phyloP scores from a whole-genome alignment of 2,329 filamentous ascomycete genomes.

The Neofusicoccum umdonicola region DNA sequence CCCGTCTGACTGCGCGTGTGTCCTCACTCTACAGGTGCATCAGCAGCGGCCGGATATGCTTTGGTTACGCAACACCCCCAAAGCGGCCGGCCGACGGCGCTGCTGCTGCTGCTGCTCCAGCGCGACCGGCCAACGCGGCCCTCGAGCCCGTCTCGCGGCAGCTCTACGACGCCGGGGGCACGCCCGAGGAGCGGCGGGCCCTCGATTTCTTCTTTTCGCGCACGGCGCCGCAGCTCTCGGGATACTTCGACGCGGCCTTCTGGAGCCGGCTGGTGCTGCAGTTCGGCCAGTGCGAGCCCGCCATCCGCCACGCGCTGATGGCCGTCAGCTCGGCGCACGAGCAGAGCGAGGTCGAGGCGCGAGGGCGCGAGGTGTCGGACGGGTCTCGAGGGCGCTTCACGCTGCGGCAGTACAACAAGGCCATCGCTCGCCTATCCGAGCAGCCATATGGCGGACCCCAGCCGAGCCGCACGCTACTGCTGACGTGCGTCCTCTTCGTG shows the following conservation, averaged over 20 bases:
- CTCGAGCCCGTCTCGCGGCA: slow-evolving; percentile 12
- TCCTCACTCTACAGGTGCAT: slow-evolving; percentile 21
- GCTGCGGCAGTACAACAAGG: slow-evolving; percentile 41
- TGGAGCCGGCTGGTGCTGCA: slow-evolving; percentile 43
- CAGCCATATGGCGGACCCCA: slow-evolving; percentile 30
- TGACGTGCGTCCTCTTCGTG: slow-evolving; percentile 43
- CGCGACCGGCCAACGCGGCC: background rate
- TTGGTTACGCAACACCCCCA: slow-evolving; percentile 23
- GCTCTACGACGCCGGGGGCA: background rate
- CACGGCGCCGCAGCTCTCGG: slow-evolving; percentile 37
- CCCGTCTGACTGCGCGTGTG: background rate
- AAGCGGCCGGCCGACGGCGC: background rate
- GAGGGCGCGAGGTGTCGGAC: slow-evolving; percentile 17
- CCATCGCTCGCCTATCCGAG: slow-evolving; percentile 36
- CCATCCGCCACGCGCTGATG: slow-evolving; percentile 43
- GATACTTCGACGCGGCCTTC: slow-evolving; percentile 32
- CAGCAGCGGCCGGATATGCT: slow-evolving; percentile 30
- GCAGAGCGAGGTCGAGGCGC: slow-evolving; percentile 25
- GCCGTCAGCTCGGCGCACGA: slow-evolving; percentile 39
- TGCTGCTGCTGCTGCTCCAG: background rate
- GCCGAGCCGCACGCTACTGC: slow-evolving; percentile 37
- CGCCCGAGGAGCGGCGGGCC: slow-evolving; percentile 20
- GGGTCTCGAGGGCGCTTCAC: slow-evolving; percentile 26
- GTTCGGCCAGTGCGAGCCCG: slow-evolving; percentile 38
- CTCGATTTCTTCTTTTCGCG: slow-evolving; percentile 44